Conservation (phyloP, 176 grass and related monocot genomes). For the Dactylis glomerata region DNA sequence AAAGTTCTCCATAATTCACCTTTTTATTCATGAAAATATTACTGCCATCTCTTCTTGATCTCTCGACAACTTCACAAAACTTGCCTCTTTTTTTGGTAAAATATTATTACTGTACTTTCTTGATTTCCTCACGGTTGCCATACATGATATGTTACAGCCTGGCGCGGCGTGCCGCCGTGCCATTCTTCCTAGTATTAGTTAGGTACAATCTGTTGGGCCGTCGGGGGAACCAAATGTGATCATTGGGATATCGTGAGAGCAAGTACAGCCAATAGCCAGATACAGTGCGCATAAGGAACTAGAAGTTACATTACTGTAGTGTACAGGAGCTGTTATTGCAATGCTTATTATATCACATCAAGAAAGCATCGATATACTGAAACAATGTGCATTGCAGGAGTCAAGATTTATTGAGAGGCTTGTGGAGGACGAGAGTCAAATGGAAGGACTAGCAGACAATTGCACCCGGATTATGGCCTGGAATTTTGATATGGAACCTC, state of each 20-base stretch:
- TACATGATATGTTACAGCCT: no score
- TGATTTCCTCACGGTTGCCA: no score
- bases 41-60: no score
- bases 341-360: background rate
- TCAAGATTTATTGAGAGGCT: conserved; percentile 81
- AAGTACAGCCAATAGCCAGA: background rate
- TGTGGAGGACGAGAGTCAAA: conserved; percentile 89
- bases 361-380: conserved; percentile 23
- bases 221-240: background rate
- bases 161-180: no score
- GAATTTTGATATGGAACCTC: conserved; percentile 64
- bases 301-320: conserved; percentile 10
- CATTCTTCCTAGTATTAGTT: no score
- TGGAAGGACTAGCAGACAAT: conserved; percentile 86
- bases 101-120: no score
- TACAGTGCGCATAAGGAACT: background rate
- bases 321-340: background rate
- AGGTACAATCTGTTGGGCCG: background rate
- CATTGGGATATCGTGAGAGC: background rate
- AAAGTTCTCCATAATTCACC: no score
- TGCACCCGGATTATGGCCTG: conserved; percentile 85
- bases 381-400: conserved; percentile 57
- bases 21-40: no score
- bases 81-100: no score
- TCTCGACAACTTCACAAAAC: no score